Evolutionary conservation across 192 early-diverging fungal genomes (phyloP).

Genomic region (Rhizophagus clarus): DNA sequence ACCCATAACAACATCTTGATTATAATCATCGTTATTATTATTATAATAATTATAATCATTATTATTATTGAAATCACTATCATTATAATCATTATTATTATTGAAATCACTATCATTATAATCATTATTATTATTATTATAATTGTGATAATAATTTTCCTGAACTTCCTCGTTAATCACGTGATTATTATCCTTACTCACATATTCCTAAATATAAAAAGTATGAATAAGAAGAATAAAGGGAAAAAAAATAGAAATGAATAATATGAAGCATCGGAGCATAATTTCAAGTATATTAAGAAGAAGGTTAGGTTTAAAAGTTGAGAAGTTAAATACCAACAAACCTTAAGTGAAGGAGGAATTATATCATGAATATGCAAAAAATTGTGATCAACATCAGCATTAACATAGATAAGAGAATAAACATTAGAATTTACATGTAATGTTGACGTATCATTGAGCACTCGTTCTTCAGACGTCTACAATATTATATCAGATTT

Average conservation of each 20-base stretch:
- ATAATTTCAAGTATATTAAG: neutral
- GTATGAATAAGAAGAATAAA: neutral
- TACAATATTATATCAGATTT: neutral
- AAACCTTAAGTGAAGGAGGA: neutral
- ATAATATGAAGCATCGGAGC: too few relatives aligned
- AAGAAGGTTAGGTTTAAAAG: too few relatives aligned
- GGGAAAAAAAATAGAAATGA: neutral
- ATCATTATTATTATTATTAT: neutral
- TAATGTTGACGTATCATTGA: neutral
- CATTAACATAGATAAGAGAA: slow-evolving; percentile 13
- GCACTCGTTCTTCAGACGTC: neutral
- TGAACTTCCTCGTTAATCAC: neutral
- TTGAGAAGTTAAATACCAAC: slow-evolving; percentile 8
- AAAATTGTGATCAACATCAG: neutral
- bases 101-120: neutral
- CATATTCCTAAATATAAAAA: neutral
- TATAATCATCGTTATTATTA: neutral
- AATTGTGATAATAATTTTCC: neutral
- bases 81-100: neutral
- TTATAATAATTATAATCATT: neutral
- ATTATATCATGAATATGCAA: neutral
- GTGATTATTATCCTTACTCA: slow-evolving; percentile 12
- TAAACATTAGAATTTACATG: neutral
- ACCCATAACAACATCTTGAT: neutral
- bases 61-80: neutral